Evolutionary conservation across 163 green algal genomes (phyloP).

Genomic region (Coccomyxa subellipsoidea): DNA sequence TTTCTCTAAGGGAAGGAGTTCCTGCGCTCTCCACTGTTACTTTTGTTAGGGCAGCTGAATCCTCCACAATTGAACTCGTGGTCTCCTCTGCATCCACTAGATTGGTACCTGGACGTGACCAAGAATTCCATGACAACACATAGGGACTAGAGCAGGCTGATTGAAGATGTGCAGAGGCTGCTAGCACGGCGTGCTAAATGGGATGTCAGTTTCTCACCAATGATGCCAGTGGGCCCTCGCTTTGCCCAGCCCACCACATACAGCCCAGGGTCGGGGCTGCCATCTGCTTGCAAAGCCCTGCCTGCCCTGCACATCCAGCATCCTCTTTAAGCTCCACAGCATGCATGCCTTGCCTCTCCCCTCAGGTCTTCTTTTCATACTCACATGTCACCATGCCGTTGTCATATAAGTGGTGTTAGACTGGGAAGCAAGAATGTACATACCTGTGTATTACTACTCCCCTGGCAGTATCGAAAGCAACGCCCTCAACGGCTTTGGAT

Average conservation of each 20-base stretch:
- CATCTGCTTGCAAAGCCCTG: conserved; percentile 44
- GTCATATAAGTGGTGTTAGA: too few relatives aligned
- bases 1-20: neutral
- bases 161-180: too few relatives aligned
- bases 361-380: too few relatives aligned
- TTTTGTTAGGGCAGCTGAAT: neutral
- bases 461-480: conserved; percentile 70
- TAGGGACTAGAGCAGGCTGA: too few relatives aligned
- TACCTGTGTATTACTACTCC: conserved; percentile 77
- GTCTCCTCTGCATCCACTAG: conserved; percentile 81
- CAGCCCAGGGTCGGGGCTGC: conserved; percentile 46
- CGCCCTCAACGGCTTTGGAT: conserved; percentile 64
- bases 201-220: conserved; percentile 41
- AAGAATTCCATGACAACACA: too few relatives aligned
- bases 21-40: neutral
- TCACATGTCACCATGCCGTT: too few relatives aligned
- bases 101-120: conserved; percentile 65
- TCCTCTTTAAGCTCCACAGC: neutral
- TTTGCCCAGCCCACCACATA: conserved; percentile 90
- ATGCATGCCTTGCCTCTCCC: too few relatives aligned
- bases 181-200: neutral
- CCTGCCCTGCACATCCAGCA: conserved; percentile 30
- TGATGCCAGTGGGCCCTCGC: conserved; percentile 86
- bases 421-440: too few relatives aligned
- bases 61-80: conserved; percentile 48